Percentiles rank a stretch among this genome's conserved stretches.
Evolutionary conservation across 768 basidiomycete genomes (phyloP).

Genomic region (Russula lepida): DNA sequence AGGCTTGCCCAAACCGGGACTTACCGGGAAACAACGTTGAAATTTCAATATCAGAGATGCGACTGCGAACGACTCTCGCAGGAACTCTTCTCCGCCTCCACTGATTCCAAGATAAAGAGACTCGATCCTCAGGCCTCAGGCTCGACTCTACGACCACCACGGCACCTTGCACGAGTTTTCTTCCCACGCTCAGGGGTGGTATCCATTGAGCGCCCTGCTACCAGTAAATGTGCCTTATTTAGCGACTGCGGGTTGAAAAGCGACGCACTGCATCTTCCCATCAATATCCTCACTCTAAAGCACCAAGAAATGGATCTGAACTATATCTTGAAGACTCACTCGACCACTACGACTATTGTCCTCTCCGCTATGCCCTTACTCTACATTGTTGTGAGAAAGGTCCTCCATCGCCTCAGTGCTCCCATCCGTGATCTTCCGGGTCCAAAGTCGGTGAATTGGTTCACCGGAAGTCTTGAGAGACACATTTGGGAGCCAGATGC

Average conservation of each 20-base stretch:
- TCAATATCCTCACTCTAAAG: not conserved
- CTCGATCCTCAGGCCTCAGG: no score
- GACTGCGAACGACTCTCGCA: no score
- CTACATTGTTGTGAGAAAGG: not conserved
- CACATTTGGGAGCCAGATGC: constrained; percentile 10
- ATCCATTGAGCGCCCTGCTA: no score
- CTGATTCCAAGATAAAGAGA: no score
- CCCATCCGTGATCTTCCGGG: constrained; percentile 9
- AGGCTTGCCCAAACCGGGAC: no score
- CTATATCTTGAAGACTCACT: not conserved
- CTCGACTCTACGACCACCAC: no score
- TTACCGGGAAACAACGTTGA: not conserved
- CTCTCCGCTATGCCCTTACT: not conserved
- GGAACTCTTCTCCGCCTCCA: no score
- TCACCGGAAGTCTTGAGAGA: constrained; percentile 3
- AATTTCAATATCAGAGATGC: no score
- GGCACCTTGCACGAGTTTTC: no score
- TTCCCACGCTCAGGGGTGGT: no score
- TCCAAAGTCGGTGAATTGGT: constrained; percentile 11
- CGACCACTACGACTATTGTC: not conserved
- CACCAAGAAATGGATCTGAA: not conserved
- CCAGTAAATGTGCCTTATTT: not conserved
- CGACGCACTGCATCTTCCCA: not conserved
- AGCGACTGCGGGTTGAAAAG: not conserved
- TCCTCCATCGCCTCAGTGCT: not conserved